Evolutionary conservation across 768 basidiomycete genomes (phyloP), one percentile per base, ranked within the genome.

Genomic region (Crepidotus variabilis): DNA sequence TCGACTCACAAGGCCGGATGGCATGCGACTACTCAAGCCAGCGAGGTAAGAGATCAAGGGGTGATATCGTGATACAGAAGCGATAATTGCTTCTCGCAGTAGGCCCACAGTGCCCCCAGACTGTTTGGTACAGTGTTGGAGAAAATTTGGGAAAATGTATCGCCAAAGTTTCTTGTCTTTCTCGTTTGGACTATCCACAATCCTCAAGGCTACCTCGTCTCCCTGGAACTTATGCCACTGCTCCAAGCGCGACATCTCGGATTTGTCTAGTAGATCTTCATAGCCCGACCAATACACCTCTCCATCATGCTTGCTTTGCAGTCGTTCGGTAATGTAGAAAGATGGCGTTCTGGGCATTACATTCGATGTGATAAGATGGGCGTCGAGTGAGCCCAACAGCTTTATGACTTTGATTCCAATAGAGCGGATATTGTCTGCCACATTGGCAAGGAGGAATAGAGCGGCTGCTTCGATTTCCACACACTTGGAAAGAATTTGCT

Each of bases 81-180:
- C 85, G 51, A 87, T 83, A 6, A 92, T 65, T 36, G 79, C 77
- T 53, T 87, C 87, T 50, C 92, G 79, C 64, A 90, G 81, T 7
- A 75, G 68, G 2, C 68, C 65, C 23, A 86, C 63, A 6, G 81
- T 74, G 7, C 71, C 64, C 16, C 78, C 72, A 2, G 76, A 72
- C 50, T 78, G 70, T 18, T 85, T 77, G 66, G 81, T 74, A 54
- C 81, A 84, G 1, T 73, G 67, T 50, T 81, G 82, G 55, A 91
- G 75, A 62, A 92, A 79, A 10, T 75, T 66, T 2, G 92, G 87
- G 60, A 84, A 89, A 49, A 90, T 69, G 63, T 85, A 85, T 54
- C 83, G 77, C 92, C 92, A 94, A 18, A 94, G 72, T 47, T 78
- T 82, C 50, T 80, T 79, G 65, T 94, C 92, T 50, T 81, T 77